These are phyloP conservation scores for Paramecium sexaurelia DNA, from an alignment of 73 alveolate genomes.

Conservation along the genomic window DNA sequence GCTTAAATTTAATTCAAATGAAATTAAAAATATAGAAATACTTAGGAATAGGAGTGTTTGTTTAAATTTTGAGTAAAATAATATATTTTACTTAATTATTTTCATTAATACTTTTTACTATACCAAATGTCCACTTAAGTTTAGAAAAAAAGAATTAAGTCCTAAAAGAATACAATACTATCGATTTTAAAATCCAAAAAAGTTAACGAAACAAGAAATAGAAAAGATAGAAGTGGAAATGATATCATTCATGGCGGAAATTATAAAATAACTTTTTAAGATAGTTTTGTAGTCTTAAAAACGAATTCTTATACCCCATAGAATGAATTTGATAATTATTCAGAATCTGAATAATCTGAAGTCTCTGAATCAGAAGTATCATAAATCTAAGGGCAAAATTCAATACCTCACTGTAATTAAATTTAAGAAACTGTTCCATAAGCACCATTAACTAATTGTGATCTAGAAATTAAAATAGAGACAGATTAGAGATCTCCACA, in stretches of 20 bases:
- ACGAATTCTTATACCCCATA: neutral
- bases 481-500: neutral
- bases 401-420: neutral
- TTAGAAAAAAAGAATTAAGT: neutral
- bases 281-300: neutral
- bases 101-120: neutral
- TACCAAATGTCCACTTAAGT: neutral
- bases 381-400: neutral
- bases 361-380: neutral
- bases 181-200: neutral
- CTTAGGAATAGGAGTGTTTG: too few relatives aligned
- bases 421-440: neutral
- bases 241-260: neutral
- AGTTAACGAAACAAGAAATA: neutral
- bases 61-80: neutral
- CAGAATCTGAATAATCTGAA: neutral
- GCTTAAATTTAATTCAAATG: neutral
- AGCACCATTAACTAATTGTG: neutral
- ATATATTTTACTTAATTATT: neutral
- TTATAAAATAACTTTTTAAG: neutral
- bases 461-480: neutral
- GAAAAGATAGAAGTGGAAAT: neutral
- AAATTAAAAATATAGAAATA: too few relatives aligned
- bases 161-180: neutral
- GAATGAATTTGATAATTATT: neutral